Conservation (phyloP, 1,284 basidiomycete genomes). For the Marasmius sp. region DNA sequence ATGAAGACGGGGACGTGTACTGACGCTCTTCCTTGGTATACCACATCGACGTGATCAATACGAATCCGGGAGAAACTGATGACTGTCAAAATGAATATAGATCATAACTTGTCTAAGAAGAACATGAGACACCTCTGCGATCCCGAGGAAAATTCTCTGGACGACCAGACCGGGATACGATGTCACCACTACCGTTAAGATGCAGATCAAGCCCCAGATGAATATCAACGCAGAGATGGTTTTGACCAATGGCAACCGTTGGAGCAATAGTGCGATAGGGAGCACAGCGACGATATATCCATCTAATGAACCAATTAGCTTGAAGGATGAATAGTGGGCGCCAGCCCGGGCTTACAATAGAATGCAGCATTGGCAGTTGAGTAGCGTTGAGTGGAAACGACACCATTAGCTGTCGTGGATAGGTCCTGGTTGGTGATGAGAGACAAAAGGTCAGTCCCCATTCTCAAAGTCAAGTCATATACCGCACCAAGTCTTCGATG, state of each 20-base stretch:
- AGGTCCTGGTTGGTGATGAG: background rate
- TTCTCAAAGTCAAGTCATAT: background rate
- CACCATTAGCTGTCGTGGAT: slow-evolving; percentile 4
- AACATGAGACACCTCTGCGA: slow-evolving; percentile 2
- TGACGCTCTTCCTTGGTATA: slow-evolving; percentile 12
- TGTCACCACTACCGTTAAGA: slow-evolving; percentile 7
- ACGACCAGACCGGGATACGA: slow-evolving; percentile 7
- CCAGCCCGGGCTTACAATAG: background rate
- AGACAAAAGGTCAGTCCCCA: background rate
- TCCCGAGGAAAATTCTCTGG: slow-evolving; percentile 11
- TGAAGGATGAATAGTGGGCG: background rate
- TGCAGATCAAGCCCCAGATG: slow-evolving; percentile 9
- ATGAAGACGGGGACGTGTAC: background rate
- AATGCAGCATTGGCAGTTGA: slow-evolving; percentile 13
- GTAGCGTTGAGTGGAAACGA: slow-evolving; percentile 11
- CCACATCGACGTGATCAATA: slow-evolving; percentile 9
- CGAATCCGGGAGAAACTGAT: slow-evolving; percentile 11
- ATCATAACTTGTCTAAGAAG: background rate
- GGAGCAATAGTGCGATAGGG: slow-evolving; percentile 10
- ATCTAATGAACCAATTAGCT: background rate
- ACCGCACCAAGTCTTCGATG: slow-evolving; percentile 8
- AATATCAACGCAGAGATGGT: slow-evolving; percentile 9
- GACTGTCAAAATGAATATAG: background rate
- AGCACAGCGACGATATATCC: slow-evolving; percentile 14
- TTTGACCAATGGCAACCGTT: slow-evolving; percentile 9